Evolutionary conservation across 2,329 filamentous ascomycete genomes (phyloP).

Genomic region (Penicillium sp.): DNA sequence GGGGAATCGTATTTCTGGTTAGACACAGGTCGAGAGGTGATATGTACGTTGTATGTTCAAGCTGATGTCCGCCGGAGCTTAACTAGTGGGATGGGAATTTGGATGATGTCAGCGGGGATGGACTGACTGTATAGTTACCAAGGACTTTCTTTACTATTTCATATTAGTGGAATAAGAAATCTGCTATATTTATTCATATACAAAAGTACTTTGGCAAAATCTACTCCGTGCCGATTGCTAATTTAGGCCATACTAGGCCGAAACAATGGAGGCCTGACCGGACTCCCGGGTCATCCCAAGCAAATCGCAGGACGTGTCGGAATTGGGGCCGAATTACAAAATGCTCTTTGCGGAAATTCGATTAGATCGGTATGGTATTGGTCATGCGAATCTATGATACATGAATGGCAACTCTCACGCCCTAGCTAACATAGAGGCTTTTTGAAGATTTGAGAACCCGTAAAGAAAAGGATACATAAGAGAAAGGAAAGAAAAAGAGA

Average conservation of each 20-base stretch:
- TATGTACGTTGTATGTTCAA: neutral
- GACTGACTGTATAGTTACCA: neutral
- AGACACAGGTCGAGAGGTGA: neutral
- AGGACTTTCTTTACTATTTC: neutral
- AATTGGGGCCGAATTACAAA: neutral
- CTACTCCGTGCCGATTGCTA: neutral
- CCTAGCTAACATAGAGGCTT: constrained; percentile 16
- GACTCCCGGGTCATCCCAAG: neutral
- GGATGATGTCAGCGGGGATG: constrained; percentile 28
- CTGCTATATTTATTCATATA: neutral
- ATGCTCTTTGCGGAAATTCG: neutral
- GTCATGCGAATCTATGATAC: constrained; percentile 38
- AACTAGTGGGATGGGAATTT: constrained; percentile 3
- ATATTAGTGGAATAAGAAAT: neutral
- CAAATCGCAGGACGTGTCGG: neutral
- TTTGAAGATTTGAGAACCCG: constrained; percentile 22
- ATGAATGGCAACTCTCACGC: constrained; percentile 30
- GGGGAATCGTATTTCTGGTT: neutral
- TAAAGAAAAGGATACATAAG: constrained; percentile 26
- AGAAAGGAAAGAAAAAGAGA: constrained; percentile 18
- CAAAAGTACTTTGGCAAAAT: neutral
- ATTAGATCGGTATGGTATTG: constrained; percentile 30
- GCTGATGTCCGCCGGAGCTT: neutral
- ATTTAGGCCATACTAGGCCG: neutral
- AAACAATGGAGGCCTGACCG: neutral